phyloP scores from a whole-genome alignment of 2,329 filamentous ascomycete species.

The Dendryphion nanum region DNA sequence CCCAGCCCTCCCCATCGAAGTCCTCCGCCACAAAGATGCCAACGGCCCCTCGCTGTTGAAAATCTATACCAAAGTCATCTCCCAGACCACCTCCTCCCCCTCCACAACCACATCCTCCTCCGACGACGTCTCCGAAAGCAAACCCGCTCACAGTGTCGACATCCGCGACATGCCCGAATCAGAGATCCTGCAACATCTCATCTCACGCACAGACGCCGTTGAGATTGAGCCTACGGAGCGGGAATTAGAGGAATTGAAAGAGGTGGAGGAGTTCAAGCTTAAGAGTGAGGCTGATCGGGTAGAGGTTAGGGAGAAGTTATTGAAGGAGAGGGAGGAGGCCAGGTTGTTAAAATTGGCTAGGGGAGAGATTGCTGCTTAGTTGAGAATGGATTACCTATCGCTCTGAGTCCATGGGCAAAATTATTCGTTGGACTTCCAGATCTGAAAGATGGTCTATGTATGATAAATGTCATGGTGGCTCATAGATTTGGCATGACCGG shows the following conservation, averaged over 20 bases:
- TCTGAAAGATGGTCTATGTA: no score
- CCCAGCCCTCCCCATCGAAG: conserved; percentile 76
- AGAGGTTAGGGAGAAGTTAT: conserved; percentile 52
- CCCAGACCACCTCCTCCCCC: conserved; percentile 14
- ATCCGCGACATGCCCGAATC: conserved; percentile 63
- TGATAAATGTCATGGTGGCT: no score
- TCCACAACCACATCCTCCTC: conserved; percentile 4
- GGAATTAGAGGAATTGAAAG: conserved; percentile 59
- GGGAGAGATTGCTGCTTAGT: conserved; percentile 34
- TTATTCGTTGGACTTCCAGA: no score
- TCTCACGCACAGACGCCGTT: conserved; percentile 62
- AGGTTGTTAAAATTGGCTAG: conserved; percentile 57
- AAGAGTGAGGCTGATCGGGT: conserved; percentile 56
- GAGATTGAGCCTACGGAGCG: conserved; percentile 57
- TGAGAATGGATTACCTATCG: no score
- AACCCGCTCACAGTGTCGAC: conserved; percentile 43
- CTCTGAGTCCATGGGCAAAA: no score
- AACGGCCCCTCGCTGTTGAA: conserved; percentile 40
- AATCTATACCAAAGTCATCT: conserved; percentile 28
- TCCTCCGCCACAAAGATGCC: conserved; percentile 61
- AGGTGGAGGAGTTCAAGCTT: conserved; percentile 55
- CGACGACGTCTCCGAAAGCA: conserved; percentile 11
- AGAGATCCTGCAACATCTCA: conserved; percentile 62
- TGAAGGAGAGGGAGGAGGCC: conserved; percentile 62
- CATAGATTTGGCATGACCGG: no score